These are phyloP conservation scores for Saprolegnia diclina DNA, from an alignment of 352 stramenopile genomes.

Conservation along the genomic window DNA sequence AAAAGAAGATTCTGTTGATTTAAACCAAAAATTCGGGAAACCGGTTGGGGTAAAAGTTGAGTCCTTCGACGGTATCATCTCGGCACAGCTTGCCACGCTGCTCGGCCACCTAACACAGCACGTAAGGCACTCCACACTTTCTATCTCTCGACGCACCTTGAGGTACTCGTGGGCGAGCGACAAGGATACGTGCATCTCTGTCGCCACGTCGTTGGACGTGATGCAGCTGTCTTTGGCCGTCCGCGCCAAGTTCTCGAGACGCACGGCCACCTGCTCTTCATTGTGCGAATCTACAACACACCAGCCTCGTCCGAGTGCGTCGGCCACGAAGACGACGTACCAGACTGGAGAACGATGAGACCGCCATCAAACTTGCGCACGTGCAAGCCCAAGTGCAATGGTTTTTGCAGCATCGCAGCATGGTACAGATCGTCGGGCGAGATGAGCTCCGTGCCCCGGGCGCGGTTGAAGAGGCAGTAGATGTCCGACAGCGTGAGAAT, in stretches of 20 bases:
- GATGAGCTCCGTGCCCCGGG: constrained; percentile 94
- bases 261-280: constrained; percentile 72
- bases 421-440: constrained; percentile 96
- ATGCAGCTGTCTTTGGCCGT: constrained; percentile 72
- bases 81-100: constrained; percentile 89
- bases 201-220: constrained; percentile 87
- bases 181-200: constrained; percentile 89
- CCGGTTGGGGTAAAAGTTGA: constrained; percentile 93
- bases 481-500: constrained; percentile 99
- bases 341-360: constrained; percentile 89
- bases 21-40: constrained; percentile 53
- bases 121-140: background rate
- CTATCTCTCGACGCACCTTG: constrained; percentile 39
- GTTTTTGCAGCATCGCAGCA: constrained; percentile 78
- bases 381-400: constrained; percentile 86
- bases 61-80: constrained; percentile 93
- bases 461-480: constrained; percentile 98
- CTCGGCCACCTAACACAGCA: constrained; percentile 77
- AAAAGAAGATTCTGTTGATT: no score
- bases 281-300: constrained; percentile 57
- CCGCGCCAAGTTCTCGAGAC: constrained; percentile 67
- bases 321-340: constrained; percentile 38
- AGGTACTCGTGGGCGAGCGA: constrained; percentile 95
- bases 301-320: constrained; percentile 33
- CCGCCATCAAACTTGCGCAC: constrained; percentile 91